A percentile compares a stretch with the other conserved stretches of the same genome.
Conservation (phyloP, 495 filamentous ascomycete species). For the Trichoderma virens region DNA sequence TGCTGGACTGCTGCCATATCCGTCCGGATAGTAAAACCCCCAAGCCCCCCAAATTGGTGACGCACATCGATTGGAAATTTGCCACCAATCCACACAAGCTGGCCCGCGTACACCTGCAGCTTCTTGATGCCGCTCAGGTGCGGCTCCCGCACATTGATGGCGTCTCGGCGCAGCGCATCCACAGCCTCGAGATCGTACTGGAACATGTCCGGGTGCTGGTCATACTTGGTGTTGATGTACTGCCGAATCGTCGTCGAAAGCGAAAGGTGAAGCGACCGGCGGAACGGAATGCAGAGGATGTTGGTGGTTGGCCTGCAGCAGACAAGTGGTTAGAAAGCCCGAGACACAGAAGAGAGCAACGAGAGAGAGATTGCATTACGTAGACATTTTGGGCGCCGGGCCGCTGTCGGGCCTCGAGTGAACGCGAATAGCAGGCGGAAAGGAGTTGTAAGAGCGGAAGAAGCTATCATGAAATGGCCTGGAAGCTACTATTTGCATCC, state of each 20-base stretch:
- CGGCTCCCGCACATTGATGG: constrained; percentile 78
- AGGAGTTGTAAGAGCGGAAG: not conserved
- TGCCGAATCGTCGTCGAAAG: constrained; percentile 80
- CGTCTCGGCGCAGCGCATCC: constrained; percentile 71
- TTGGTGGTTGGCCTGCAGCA: constrained; percentile 18
- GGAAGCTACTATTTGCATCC: not conserved
- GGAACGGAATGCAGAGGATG: constrained; percentile 69
- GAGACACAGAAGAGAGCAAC: not conserved
- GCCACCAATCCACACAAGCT: constrained; percentile 86
- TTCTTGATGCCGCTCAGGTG: constrained; percentile 86
- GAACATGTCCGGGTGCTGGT: constrained; percentile 98
- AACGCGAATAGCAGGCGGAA: not conserved
- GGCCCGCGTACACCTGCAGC: constrained; percentile 80
- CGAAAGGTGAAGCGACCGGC: constrained; percentile 67
- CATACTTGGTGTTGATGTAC: constrained; percentile 98
- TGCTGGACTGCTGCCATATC: not conserved
- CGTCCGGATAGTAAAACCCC: not conserved
- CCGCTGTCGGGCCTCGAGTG: not conserved
- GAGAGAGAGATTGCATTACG: not conserved
- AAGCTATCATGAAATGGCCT: not conserved
- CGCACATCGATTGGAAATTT: constrained; percentile 95
- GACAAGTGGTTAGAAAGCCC: not conserved
- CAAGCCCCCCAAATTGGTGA: constrained; percentile 14
- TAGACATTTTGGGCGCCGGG: not conserved
- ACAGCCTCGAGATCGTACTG: constrained; percentile 79